phyloP scores from a whole-genome alignment of 1,284 basidiomycete species.

The Xerocomus minutiporus region DNA sequence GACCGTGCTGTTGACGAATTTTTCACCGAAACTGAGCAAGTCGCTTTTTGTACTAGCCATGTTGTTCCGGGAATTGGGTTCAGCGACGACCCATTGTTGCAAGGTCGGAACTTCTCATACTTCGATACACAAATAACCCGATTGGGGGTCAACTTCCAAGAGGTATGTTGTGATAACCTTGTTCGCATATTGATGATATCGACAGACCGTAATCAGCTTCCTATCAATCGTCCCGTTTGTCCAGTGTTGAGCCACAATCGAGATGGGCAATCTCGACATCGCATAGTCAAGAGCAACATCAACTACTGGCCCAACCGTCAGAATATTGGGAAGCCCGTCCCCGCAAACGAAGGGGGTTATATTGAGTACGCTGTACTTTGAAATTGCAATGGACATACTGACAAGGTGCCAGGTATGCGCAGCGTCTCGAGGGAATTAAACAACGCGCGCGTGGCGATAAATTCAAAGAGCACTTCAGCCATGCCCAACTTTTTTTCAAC shows the following conservation, averaged over 20 bases:
- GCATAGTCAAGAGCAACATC: slow-evolving; percentile 55
- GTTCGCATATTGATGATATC: not conserved
- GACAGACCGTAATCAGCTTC: slow-evolving; percentile 44
- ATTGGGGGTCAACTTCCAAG: slow-evolving; percentile 70
- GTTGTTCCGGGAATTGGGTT: slow-evolving; percentile 81
- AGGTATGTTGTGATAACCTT: slow-evolving; percentile 34
- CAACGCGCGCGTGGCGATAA: slow-evolving; percentile 65
- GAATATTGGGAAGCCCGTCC: slow-evolving; percentile 47
- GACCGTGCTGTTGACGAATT: slow-evolving; percentile 68
- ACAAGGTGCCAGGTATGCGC: slow-evolving; percentile 36
- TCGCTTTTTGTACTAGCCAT: slow-evolving; percentile 79
- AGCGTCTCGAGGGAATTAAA: slow-evolving; percentile 59
- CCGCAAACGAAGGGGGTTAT: slow-evolving; percentile 54
- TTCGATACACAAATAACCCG: slow-evolving; percentile 76
- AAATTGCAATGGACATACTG: not conserved
- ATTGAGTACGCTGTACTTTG: slow-evolving; percentile 40
- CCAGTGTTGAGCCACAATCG: slow-evolving; percentile 72
- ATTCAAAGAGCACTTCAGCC: slow-evolving; percentile 68
- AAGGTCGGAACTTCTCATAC: slow-evolving; percentile 81
- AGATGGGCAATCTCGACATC: slow-evolving; percentile 58
- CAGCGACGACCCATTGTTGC: slow-evolving; percentile 78
- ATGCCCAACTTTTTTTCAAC: slow-evolving; percentile 78
- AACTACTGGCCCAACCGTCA: slow-evolving; percentile 79
- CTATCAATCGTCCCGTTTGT: slow-evolving; percentile 80
- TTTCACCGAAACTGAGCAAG: slow-evolving; percentile 81